Percentiles rank a stretch among this genome's conserved stretches.
Evolutionary conservation across 352 stramenopile species (phyloP).

Genomic region (Globisporangium nodosum): DNA sequence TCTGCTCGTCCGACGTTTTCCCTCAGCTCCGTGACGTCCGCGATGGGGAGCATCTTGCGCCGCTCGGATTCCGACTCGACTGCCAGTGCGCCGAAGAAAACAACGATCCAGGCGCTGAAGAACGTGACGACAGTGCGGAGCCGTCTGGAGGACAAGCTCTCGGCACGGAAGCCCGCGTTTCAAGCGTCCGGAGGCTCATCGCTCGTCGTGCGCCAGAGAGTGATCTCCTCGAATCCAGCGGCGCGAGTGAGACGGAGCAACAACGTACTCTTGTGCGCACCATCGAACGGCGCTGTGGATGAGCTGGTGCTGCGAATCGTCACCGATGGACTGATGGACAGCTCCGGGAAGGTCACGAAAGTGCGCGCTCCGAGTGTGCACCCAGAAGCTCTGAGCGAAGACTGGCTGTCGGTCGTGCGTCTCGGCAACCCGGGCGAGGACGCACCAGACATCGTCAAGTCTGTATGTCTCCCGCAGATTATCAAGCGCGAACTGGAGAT

Average conservation of each 20-base stretch:
- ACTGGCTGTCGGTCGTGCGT: conserved; percentile 73
- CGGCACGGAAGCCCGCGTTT: conserved; percentile 6
- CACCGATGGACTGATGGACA: conserved; percentile 74
- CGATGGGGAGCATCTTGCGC: conserved; percentile 56
- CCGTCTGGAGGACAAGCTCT: conserved; percentile 67
- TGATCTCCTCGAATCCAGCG: conserved; percentile 19
- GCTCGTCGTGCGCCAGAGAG: conserved; percentile 43
- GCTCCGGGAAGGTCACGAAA: conserved; percentile 33
- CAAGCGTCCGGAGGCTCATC: conserved; percentile 8
- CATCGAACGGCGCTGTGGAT: conserved; percentile 90
- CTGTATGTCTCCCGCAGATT: conserved; percentile 73
- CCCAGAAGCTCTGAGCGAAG: conserved; percentile 30
- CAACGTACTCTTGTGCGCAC: conserved; percentile 83
- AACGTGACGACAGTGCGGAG: conserved; percentile 43
- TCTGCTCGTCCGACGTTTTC: conserved; percentile 35
- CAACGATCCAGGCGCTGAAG: conserved; percentile 64
- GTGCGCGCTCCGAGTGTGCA: conserved; percentile 71
- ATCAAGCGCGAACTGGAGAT: conserved; percentile 77
- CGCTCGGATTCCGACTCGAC: conserved; percentile 21
- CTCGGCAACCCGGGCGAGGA: conserved; percentile 77
- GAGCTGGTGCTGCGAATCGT: conserved; percentile 87
- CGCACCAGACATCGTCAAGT: conserved; percentile 62
- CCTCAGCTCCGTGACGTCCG: conserved; percentile 38
- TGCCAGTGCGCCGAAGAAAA: conserved; percentile 23
- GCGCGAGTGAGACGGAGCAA: conserved; percentile 29